phyloP scores from a whole-genome alignment of 176 grass and related monocot genomes.

The Themeda triandra region DNA sequence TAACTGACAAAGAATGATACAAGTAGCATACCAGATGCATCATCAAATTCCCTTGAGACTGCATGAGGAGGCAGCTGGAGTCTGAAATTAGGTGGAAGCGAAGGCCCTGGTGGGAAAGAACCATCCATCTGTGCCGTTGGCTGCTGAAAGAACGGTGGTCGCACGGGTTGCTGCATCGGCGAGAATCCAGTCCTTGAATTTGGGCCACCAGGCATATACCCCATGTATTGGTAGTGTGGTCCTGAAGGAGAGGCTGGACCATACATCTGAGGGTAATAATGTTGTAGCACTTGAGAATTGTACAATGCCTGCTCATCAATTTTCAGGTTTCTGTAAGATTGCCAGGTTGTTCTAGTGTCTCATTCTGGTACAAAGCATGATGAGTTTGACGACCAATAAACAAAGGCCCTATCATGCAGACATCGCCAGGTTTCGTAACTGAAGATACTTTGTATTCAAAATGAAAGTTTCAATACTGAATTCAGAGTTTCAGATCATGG shows the following conservation, averaged over 20 bases:
- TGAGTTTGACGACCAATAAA: not conserved
- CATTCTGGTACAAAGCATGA: not conserved
- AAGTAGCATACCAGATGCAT: slow-evolving; percentile 40
- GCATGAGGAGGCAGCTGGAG: slow-evolving; percentile 72
- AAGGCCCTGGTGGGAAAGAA: slow-evolving; percentile 39
- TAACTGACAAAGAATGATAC: not conserved
- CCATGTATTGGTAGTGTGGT: slow-evolving; percentile 51
- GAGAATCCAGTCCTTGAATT: slow-evolving; percentile 46
- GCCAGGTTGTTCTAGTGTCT: not conserved
- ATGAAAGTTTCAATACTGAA: not conserved
- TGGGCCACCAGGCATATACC: slow-evolving; percentile 40
- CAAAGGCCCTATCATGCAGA: not conserved
- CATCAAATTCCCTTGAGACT: slow-evolving; percentile 39
- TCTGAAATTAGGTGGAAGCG: slow-evolving; percentile 58
- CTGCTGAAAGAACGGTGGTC: slow-evolving; percentile 46
- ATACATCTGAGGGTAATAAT: slow-evolving; percentile 75
- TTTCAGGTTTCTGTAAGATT: slow-evolving; percentile 27
- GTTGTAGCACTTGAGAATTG: slow-evolving; percentile 55
- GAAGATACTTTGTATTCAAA: not conserved
- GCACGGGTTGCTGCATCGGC: slow-evolving; percentile 35
- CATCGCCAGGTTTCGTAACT: not conserved
- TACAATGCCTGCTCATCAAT: slow-evolving; percentile 53
- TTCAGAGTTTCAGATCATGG: not conserved
- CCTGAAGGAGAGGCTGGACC: slow-evolving; percentile 52
- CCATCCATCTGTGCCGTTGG: slow-evolving; percentile 37